Percentiles rank a stretch among this genome's conserved stretches.
Conservation (phyloP, 768 basidiomycete species). For the Tremella yokohamensis region DNA sequence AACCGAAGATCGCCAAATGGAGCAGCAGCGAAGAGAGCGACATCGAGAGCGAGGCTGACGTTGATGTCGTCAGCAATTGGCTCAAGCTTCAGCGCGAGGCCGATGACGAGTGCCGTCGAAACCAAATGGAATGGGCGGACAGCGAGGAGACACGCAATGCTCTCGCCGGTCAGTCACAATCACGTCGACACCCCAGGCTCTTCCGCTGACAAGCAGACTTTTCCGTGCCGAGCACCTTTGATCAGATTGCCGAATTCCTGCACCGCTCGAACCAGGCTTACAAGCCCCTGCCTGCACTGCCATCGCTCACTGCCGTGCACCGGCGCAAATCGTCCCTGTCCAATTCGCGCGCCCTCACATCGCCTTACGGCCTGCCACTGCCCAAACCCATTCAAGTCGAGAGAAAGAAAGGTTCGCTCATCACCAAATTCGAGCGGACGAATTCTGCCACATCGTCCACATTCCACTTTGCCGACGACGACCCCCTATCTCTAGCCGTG, state of each 20-base stretch:
- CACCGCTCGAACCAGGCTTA: constrained; percentile 15
- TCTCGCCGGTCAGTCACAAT: constrained; percentile 19
- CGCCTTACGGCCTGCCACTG: constrained; percentile 39
- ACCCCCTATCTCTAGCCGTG: neutral
- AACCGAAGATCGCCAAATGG: neutral
- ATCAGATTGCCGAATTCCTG: constrained; percentile 25
- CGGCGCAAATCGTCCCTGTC: constrained; percentile 33
- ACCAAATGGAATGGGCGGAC: constrained; percentile 20
- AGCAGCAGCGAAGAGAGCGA: constrained; percentile 10
- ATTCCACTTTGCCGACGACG: constrained; percentile 14
- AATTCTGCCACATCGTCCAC: constrained; percentile 29
- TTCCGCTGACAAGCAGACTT: constrained; percentile 12
- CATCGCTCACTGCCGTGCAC: constrained; percentile 16
- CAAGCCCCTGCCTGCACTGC: constrained; percentile 21
- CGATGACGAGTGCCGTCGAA: constrained; percentile 29
- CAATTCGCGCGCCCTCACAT: constrained; percentile 21
- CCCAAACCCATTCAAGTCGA: constrained; percentile 8
- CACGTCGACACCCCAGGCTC: no score
- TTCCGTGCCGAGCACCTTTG: constrained; percentile 20
- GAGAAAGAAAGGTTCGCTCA: constrained; percentile 23
- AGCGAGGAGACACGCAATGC: constrained; percentile 19
- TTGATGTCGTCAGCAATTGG: constrained; percentile 30
- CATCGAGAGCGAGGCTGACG: constrained; percentile 10
- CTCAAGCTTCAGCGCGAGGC: constrained; percentile 39
- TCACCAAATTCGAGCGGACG: constrained; percentile 42